Percentiles rank a stretch among this genome's conserved stretches.
Evolutionary conservation across 352 stramenopile species (phyloP).

Genomic region (Globisporangium acanthophoron): DNA sequence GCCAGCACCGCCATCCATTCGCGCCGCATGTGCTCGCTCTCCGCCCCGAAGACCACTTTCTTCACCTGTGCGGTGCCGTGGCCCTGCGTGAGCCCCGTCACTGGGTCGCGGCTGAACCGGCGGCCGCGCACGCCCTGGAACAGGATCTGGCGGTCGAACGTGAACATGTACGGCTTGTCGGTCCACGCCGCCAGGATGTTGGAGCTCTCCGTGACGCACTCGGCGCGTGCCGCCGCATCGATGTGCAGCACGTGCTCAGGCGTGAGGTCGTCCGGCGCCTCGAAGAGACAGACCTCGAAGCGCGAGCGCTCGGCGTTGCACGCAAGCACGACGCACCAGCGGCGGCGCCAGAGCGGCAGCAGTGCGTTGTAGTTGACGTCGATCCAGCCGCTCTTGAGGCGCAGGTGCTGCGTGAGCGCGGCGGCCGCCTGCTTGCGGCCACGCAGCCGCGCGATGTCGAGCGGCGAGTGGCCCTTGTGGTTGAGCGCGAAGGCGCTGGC

Average conservation of each 20-base stretch:
- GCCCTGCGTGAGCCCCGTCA: constrained; percentile 19
- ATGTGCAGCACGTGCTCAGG: constrained; percentile 46
- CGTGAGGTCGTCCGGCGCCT: constrained; percentile 23
- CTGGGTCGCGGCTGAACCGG: constrained; percentile 33
- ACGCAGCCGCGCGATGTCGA: constrained; percentile 55
- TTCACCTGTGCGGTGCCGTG: constrained; percentile 29
- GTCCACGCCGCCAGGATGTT: constrained; percentile 28
- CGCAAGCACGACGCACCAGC: constrained; percentile 52
- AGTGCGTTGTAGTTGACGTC: constrained; percentile 31
- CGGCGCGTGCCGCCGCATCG: constrained; percentile 22
- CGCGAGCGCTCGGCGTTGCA: constrained; percentile 37
- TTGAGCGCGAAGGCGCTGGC: constrained; percentile 48
- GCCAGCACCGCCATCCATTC: constrained; percentile 28
- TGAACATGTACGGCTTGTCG: constrained; percentile 32
- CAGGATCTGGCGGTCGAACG: constrained; percentile 28
- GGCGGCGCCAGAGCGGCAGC: constrained; percentile 50
- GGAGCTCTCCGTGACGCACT: constrained; percentile 13
- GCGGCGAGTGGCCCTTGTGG: constrained; percentile 39
- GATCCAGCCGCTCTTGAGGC: constrained; percentile 56
- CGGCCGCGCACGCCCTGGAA: constrained; percentile 25
- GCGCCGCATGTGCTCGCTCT: constrained; percentile 24
- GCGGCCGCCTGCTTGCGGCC: constrained; percentile 30
- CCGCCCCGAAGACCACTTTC: constrained; percentile 32
- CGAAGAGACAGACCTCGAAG: constrained; percentile 54
- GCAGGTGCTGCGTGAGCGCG: constrained; percentile 40